Base-by-base conservation (phyloP, 2,329 filamentous ascomycete genomes). In the Drechslera avenae region DNA sequence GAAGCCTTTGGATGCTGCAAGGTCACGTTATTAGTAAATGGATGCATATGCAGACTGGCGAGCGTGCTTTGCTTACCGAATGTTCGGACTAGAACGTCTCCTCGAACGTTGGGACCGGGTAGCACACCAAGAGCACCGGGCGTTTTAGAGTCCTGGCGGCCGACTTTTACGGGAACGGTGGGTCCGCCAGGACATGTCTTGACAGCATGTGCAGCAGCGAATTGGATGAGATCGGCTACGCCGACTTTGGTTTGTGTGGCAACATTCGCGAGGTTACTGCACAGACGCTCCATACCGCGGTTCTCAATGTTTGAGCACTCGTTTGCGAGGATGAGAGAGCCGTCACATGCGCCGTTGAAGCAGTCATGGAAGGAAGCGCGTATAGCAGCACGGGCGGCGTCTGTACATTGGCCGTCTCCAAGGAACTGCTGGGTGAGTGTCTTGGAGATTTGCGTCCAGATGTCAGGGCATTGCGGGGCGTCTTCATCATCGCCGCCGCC, bases 261-360 rank as follows among this genome's bases (percentile, higher is more conserved):
- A 52, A 80, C 72, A 4, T 55, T 56, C 31, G 67, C 66, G 1
- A 79, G 71, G 44, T 74, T 73, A 3, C 59, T 56, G 13, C 74
- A 76, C 19, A 81, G 75, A 4, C 67, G 68, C 46, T 71, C 57
- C 1, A 85, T 69, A 0, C 79, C 80, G 2, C 47, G 60, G 62
- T 84, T 75, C 45, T 75, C 70, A 0, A 44, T 8, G 14, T 73
- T 67, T 1, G 62, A 57, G 53, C 74, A 74, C 42, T 73, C 71
- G 16, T 66, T 48, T 16, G 70, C 67, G 13, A 73, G 64, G 40
- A 73, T 70, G 19, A 73, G 58, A 19, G 70, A 73, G 8, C 71
- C 71, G 34, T 73, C 71, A 37, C 69, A 72, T 2, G 67, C 67
- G 12, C 69, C 70, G 39, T 67, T 67, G 64, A 71, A 72, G 57